Conservation (phyloP, 2,329 filamentous ascomycete species). For the Cordyceps javanica region DNA sequence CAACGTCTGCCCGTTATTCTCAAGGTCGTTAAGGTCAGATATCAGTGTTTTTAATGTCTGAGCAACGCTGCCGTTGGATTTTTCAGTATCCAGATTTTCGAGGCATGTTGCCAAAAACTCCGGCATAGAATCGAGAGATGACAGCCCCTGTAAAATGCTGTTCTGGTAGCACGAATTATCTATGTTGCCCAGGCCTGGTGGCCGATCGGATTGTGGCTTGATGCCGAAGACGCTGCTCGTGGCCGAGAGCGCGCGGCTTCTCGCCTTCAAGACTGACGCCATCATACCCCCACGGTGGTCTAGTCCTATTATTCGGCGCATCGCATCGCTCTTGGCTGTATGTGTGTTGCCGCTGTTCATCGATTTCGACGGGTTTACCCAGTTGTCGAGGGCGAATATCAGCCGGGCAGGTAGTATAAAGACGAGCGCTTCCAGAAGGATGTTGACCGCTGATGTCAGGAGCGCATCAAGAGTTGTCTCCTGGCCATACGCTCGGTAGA, state of each 20-base stretch:
- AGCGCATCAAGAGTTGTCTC: conserved; percentile 25
- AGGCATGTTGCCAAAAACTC: conserved; percentile 53
- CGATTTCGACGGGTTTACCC: conserved; percentile 41
- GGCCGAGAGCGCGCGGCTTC: conserved; percentile 50
- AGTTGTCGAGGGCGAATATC: conserved; percentile 51
- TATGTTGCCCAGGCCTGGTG: conserved; percentile 74
- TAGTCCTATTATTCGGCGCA: conserved; percentile 58
- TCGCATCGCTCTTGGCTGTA: conserved; percentile 57
- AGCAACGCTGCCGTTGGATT: conserved; percentile 31
- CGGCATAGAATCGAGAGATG: conserved; percentile 65
- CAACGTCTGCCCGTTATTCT: conserved; percentile 67
- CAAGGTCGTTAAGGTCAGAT: conserved; percentile 59
- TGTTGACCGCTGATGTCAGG: conserved; percentile 26
- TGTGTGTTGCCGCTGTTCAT: conserved; percentile 36
- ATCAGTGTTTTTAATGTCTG: conserved; percentile 59
- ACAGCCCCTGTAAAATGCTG: conserved; percentile 80
- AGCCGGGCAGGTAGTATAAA: conserved; percentile 49
- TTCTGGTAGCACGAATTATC: conserved; percentile 99
- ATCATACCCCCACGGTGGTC: conserved; percentile 48
- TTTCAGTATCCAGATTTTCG: conserved; percentile 21
- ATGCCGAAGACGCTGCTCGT: conserved; percentile 37
- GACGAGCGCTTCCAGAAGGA: conserved; percentile 58
- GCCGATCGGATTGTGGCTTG: conserved; percentile 39
- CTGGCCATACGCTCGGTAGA: conserved; percentile 30
- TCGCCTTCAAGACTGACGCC: conserved; percentile 50